Base-by-base conservation (phyloP, 257 asterid genomes). In the Fraxinus quadrangulata region DNA sequence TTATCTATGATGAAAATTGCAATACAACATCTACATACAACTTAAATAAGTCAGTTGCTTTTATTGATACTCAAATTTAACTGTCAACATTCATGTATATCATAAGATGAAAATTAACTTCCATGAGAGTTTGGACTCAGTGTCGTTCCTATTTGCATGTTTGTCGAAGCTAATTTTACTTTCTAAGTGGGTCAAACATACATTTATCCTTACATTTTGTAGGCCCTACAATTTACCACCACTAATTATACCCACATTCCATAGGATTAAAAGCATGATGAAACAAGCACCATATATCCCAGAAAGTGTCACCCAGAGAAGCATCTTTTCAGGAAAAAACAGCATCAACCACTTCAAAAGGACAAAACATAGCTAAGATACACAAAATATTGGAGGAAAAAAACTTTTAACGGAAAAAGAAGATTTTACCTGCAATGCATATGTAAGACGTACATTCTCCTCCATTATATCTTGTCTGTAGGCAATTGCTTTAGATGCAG, bases 381-480 rank as follows among this genome's bases (percentile, higher is more conserved):
- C 68, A 23, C 2, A n/a, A 56, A 23, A 61, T 12, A 8, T 24
- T 2, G 42, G 68, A 14, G 51, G 39, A 63, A 17, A 67, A 31
- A 17, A 9, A 2, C 33, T 31, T 59, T 23, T 2, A 28, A 8
- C 16, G 19, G 23, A 37, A 70, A 75, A 28, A 70, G 65, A 45
- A 79, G 13, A 75, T 42, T 63, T n/a, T 86, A 94, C 99, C 99
- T 96, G 99, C 71, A 96, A 85, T 71, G 98, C 92, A 87, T 96
- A 96, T 40, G 96, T 91, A 75, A 96, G 97, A 80, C 97, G 99
- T 70, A 96, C 97, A 85, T 96, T 96, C 89, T 93, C 98, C 88
- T 96, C 99, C 90, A 96, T 92, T 77, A 96, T 93, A 77, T 92
- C 97, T 81, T 96, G 99, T 83, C 98, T 89, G 80, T 96, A 96